Evolutionary conservation across 1,139 yeast genomes (phyloP), one percentile per base, ranked within the genome.

Genomic region (Candida sp.): DNA sequence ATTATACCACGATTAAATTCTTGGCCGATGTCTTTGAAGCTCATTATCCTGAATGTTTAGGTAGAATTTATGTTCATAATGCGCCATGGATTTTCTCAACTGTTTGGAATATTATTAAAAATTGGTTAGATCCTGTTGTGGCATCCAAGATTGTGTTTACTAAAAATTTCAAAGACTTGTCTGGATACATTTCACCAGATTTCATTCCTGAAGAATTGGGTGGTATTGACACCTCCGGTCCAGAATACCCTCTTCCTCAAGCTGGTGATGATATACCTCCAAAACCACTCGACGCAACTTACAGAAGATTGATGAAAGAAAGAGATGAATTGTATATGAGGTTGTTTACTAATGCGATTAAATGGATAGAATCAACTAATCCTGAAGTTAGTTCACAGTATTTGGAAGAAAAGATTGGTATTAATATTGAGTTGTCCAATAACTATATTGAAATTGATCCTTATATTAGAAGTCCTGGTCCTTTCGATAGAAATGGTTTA

Each of bases 11-110:
- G 9, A 67, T 72, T 46, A 73, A 73, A 52, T 73, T 73, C 45
- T 63, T 73, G 49, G 73, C 75, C 22, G 72, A 68, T 42, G 68
- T 66, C 33, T 71, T 73, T 49, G 77, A 73, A 56, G 77, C 77
- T 6, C 74, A 73, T 47, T 73, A 72, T 49, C 79, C 79, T n/a
- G 77, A 73, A 53, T 62, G 65, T 46, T 68, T 73, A 60, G 76
- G 73, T 5, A 51, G 53, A 22, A 62, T 73, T 32, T 60, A 70
- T 40, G 67, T 73, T 46, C 71, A 63, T 52, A 72, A 71, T 45
- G 77, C 79, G 4, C 79, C 78, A n/a, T 73, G 79, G 79, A 68
- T 73, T 38, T 73, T 73, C 51, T 65, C 69, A 22, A 68, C 76
- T 5, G 71, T 73, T 21, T 73, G 79, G 79, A 72, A 67, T 45